Base-by-base conservation (phyloP, 441 rosid genomes). In the Adansonia madagascariensis region DNA sequence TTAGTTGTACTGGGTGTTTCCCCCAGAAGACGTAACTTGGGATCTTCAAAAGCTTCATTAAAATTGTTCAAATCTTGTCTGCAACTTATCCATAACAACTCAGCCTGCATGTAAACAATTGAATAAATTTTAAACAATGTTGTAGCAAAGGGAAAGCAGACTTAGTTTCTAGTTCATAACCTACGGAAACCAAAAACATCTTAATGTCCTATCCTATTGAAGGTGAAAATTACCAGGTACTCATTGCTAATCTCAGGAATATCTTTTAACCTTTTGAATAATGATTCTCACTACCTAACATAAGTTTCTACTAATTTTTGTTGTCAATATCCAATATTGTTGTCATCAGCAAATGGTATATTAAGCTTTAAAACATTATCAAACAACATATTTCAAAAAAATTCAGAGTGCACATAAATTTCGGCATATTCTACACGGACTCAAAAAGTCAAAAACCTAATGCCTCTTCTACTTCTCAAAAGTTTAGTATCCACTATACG, bases 11-110 rank as follows among this genome's bases (percentile, higher is more conserved):
- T 63, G 64, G 78, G 79, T n/a, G 71, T 81, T 79, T 81, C 82
- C 76, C 83, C 83, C 44, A 81, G 81, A 57, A 82, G 81, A 83
- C 88, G 86, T 64, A 83, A 81, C 78, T 80, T 76, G 64, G 87
- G 84, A 71, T 80, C 91, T 69, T 46, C 79, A 56, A 67, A 68
- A 68, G 53, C 67, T 3, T 56, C 65, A 18, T 56, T 27, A 50
- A 76, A 56, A 67, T 47, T 49, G n/a, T 20, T 24, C 20, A 68
- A 60, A 57, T 67, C 79, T 43, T 68, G 56, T 71, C 74, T 24
- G 67, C 79, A 76, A 68, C 47, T 56, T 41, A 57, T 57, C 67
- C 67, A 76, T 27, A 76, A 56, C 41, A 68, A 22, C 50, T 76
- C 79, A 56, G 68, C 79, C 79, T 76, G 79, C 79, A 76, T 8